Evolutionary conservation across 1,284 basidiomycete genomes (phyloP), one percentile per base, ranked within the genome.

Genomic region (Microbotryum scabiosae): DNA sequence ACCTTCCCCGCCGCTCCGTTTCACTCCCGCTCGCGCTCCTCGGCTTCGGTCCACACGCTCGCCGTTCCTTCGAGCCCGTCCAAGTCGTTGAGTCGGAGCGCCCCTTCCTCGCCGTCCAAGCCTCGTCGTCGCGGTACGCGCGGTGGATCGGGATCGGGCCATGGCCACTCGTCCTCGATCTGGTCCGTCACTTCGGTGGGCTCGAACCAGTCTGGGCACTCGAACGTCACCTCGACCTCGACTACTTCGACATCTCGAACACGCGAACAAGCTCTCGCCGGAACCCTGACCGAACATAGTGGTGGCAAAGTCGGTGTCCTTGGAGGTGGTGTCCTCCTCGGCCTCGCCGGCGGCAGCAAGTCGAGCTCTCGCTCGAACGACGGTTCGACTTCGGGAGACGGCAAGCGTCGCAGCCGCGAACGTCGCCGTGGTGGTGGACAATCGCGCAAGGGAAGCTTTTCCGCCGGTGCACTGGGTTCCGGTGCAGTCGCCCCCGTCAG

Each of bases 251-350:
- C 46, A 1, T 57, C 60, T 9, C 51, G 62, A 9, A 61, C 64
- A 8, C 43, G 51, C 23, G 56, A 59, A 26, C 51, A 57, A 47
- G 60, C 61, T 1, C 43, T 62, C 5, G 50, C 65, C 8, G 62
- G 64, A 4, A 62, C 60, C 26, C 64, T 71, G 30, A 70, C 69
- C n/a, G 72, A 73, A 49, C 71, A 73, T 56, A 71, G 70, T 45
- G 70, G 71, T 44, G 72, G 72, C 18, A 71, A 71, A 52, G 72
- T 73, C 50, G 72, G 71, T 43, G 72, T 73, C 8, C 68, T 73
- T 26, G 70, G 70, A 30, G 72, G 72, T n/a, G 72, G 72, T 20
- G 71, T 72, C 32, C 52, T 73, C n/a, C 65, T 73, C 36, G 72
- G 72, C 10, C 63, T 68, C 9, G 57, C 60, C 14, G 53, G 54